Conservation (phyloP, 225 moss, liverwort and hornwort species). For the Ulota crispa region DNA sequence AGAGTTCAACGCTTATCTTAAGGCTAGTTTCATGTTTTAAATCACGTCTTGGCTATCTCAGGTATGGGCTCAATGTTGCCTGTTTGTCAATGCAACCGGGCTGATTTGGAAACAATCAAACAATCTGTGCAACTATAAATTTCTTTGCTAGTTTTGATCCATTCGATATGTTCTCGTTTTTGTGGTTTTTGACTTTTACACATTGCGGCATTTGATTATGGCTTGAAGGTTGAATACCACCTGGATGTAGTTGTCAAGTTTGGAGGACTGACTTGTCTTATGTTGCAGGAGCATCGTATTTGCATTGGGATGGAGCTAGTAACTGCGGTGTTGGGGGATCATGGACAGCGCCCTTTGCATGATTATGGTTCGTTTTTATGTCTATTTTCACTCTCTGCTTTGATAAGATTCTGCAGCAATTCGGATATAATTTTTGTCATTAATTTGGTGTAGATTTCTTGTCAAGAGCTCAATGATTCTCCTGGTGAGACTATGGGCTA, state of each 20-base stretch:
- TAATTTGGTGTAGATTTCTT: constrained; percentile 14
- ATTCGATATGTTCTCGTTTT: too few species aligned
- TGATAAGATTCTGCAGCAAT: not conserved
- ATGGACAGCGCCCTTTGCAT: constrained; percentile 94
- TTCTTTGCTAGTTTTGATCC: not conserved
- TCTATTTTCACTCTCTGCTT: constrained; percentile 1
- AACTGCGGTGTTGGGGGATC: constrained; percentile 96
- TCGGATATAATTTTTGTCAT: not conserved
- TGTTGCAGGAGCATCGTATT: constrained; percentile 69
- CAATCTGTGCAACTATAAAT: not conserved
- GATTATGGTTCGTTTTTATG: constrained; percentile 68
- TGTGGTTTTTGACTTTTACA: too few species aligned
- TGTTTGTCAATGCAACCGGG: not conserved
- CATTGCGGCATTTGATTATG: too few species aligned
- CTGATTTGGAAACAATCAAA: not conserved
- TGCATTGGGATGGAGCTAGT: constrained; percentile 98
- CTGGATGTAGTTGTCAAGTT: constrained; percentile 1
- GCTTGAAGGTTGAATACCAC: not conserved
- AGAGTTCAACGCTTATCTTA: constrained; percentile 72
- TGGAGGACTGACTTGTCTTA: constrained; percentile 2
- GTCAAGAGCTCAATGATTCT: not conserved
- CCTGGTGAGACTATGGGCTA: not conserved
- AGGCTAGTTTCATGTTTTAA: constrained; percentile 46
- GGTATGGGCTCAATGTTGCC: not conserved
- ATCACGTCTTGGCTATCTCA: not conserved